Conservation (phyloP, 768 basidiomycete species). For the Dioszegia aurantiaca region DNA sequence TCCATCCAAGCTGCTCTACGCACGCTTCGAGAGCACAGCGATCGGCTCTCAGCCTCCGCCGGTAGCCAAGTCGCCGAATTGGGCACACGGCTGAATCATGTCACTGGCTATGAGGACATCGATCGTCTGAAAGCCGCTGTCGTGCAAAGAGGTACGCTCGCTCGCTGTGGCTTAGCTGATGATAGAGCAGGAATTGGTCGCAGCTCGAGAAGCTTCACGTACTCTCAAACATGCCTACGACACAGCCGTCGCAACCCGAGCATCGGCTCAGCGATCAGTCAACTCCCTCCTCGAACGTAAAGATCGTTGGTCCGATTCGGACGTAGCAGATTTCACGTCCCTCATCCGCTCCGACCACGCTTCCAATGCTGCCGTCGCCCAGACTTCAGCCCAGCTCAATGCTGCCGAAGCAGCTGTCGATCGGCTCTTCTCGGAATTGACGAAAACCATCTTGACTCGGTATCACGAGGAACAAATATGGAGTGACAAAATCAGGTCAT, state of each 20-base stretch:
- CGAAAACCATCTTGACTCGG: slow-evolving; percentile 75
- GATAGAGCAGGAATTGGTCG: slow-evolving; percentile 11
- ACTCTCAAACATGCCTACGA: slow-evolving; percentile 74
- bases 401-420: slow-evolving; percentile 78
- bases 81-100: slow-evolving; percentile 74
- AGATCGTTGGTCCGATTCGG: slow-evolving; percentile 82
- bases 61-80: slow-evolving; percentile 61
- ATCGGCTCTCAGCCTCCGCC: slow-evolving; percentile 45
- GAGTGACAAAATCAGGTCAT: slow-evolving; percentile 96
- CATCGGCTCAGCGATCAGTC: slow-evolving; percentile 87
- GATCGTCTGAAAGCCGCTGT: slow-evolving; percentile 65
- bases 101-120: slow-evolving; percentile 88
- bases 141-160: slow-evolving; percentile 71
- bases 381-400: slow-evolving; percentile 66
- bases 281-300: slow-evolving; percentile 94
- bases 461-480: slow-evolving; percentile 99
- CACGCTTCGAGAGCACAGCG: slow-evolving; percentile 3
- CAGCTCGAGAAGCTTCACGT: slow-evolving; percentile 63
- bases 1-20: slow-evolving; percentile 3
- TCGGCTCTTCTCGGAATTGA: slow-evolving; percentile 75
- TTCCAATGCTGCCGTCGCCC: slow-evolving; percentile 72
- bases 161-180: slow-evolving; percentile 15
- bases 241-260: slow-evolving; percentile 71
- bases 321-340: slow-evolving; percentile 81
- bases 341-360: slow-evolving; percentile 87